These are phyloP conservation scores for Penicillium goetzii DNA, from an alignment of 495 filamentous ascomycete species.

Conservation along the genomic window DNA sequence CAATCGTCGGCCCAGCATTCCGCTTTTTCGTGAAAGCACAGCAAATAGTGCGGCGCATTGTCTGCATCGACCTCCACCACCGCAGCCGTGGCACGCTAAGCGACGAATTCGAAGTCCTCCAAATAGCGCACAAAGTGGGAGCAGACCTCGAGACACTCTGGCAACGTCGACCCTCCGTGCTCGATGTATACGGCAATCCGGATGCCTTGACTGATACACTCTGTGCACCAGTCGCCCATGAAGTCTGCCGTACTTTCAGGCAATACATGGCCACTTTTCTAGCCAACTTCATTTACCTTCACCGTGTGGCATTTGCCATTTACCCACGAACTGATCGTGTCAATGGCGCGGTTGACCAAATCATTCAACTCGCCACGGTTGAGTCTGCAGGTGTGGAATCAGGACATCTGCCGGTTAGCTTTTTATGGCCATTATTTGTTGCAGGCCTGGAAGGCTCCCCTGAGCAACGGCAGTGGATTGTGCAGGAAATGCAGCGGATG, in stretches of 20 bases:
- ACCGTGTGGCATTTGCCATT: conserved; percentile 48
- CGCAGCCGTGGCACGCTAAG: conserved; percentile 46
- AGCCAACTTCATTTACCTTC: conserved; percentile 47
- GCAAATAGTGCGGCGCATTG: conserved; percentile 44
- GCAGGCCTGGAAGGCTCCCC: conserved; percentile 42
- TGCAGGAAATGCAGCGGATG: conserved; percentile 44
- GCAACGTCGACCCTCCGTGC: conserved; percentile 39
- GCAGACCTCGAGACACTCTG: conserved; percentile 47
- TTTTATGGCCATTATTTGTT: conserved; percentile 46
- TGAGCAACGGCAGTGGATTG: conserved; percentile 42
- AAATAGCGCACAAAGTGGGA: conserved; percentile 45
- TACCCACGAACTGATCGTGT: conserved; percentile 48
- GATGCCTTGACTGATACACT: conserved; percentile 35
- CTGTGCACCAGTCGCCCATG: conserved; percentile 29
- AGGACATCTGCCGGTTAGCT: conserved; percentile 35
- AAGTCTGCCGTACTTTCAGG: conserved; percentile 42
- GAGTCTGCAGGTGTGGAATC: conserved; percentile 28
- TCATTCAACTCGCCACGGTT: conserved; percentile 43
- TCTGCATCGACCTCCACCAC: conserved; percentile 46
- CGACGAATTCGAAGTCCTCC: conserved; percentile 49
- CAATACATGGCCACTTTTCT: conserved; percentile 48
- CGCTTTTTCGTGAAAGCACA: conserved; percentile 43
- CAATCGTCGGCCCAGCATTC: conserved; percentile 42
- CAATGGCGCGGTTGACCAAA: conserved; percentile 44
- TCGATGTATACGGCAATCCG: conserved; percentile 39